phyloP scores from a whole-genome alignment of 768 basidiomycete species.

The Gloeostereum incarnatum region DNA sequence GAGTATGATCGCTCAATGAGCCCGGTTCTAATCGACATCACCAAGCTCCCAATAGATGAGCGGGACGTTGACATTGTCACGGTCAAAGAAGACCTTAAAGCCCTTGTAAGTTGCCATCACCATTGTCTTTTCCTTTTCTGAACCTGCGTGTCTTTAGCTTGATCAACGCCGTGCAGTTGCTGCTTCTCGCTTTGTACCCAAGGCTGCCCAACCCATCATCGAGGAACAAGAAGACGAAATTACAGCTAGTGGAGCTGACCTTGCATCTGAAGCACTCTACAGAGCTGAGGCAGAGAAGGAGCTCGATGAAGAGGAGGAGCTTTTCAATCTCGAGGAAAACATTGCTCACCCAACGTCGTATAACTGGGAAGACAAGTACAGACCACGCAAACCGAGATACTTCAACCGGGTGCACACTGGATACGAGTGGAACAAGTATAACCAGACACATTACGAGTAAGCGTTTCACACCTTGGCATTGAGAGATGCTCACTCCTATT shows the following conservation, averaged over 20 bases:
- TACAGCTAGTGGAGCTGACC: conserved; percentile 53
- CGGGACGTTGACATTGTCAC: conserved; percentile 72
- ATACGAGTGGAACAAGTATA: conserved; percentile 99
- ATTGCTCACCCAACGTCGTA: conserved; percentile 78
- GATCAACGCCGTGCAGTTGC: conserved; percentile 75
- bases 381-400: conserved; percentile 94
- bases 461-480: conserved; percentile 16
- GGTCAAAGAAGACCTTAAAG: conserved; percentile 51
- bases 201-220: conserved; percentile 49
- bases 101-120: conserved; percentile 41
- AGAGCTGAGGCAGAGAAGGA: conserved; percentile 88
- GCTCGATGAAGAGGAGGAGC: conserved; percentile 91
- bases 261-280: conserved; percentile 86
- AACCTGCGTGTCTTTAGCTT: conserved; percentile 35
- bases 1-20: conserved; percentile 83
- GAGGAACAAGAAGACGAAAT: conserved; percentile 48
- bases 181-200: conserved; percentile 82
- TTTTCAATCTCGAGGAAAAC: conserved; percentile 91
- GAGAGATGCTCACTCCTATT: neutral
- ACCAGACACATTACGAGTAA: conserved; percentile 98
- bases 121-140: conserved; percentile 3
- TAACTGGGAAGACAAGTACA: conserved; percentile 98
- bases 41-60: conserved; percentile 65
- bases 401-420: conserved; percentile 99
- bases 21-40: conserved; percentile 66